phyloP scores from a whole-genome alignment of 768 basidiomycete species.

The Galerina marginata region DNA sequence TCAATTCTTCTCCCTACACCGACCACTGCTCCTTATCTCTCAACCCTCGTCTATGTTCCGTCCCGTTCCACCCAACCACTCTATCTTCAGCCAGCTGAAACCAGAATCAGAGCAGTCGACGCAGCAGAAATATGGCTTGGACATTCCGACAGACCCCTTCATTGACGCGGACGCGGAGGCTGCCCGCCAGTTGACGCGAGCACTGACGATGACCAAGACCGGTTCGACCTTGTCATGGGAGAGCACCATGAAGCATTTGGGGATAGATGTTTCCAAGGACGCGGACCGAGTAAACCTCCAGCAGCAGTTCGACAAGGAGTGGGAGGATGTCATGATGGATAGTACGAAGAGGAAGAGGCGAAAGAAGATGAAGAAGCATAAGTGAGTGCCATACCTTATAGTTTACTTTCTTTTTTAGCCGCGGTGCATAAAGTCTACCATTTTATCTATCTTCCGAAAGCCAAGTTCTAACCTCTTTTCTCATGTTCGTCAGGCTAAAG shows the following conservation, averaged over 20 bases:
- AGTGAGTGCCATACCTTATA: slow-evolving; percentile 56
- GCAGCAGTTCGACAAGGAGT: slow-evolving; percentile 61
- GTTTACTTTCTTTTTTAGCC: background rate
- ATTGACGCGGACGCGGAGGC: slow-evolving; percentile 81
- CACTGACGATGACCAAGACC: slow-evolving; percentile 70
- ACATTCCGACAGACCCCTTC: slow-evolving; percentile 47
- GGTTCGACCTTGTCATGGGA: slow-evolving; percentile 74
- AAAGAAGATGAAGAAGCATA: slow-evolving; percentile 98
- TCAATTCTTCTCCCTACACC: slow-evolving; percentile 84
- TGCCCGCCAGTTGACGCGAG: slow-evolving; percentile 78
- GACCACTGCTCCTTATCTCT: slow-evolving; percentile 74
- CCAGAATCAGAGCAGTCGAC: slow-evolving; percentile 19
- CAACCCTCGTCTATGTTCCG: slow-evolving; percentile 62
- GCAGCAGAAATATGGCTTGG: slow-evolving; percentile 27
- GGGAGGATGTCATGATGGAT: slow-evolving; percentile 73
- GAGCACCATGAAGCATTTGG: slow-evolving; percentile 64
- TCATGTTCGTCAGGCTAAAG: slow-evolving; percentile 65
- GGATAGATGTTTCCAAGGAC: slow-evolving; percentile 58
- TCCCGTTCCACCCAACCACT: slow-evolving; percentile 32
- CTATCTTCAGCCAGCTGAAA: slow-evolving; percentile 27
- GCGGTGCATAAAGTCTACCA: background rate
- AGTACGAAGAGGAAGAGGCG: slow-evolving; percentile 84
- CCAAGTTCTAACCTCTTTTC: background rate
- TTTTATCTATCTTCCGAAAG: background rate
- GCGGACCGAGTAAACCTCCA: slow-evolving; percentile 55